Conservation (phyloP, 2,329 filamentous ascomycete genomes). For the Colletotrichum sp. region DNA sequence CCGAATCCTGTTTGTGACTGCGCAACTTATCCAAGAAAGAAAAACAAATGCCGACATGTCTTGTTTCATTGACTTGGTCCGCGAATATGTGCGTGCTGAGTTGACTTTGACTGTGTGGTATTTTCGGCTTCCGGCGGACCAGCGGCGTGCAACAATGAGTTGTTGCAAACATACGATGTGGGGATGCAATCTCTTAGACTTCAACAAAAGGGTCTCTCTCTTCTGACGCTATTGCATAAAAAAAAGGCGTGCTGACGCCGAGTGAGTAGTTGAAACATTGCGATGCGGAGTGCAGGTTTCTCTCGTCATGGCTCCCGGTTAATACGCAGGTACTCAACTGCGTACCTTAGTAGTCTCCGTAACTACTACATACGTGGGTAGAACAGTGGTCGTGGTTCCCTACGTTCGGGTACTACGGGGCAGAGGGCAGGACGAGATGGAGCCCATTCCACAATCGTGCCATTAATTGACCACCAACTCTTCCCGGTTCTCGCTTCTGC, state of each 20-base stretch:
- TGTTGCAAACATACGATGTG: not conserved
- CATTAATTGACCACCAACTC: not conserved
- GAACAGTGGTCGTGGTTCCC: not conserved
- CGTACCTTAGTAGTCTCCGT: not conserved
- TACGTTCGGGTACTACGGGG: not conserved
- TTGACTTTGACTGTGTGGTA: not conserved
- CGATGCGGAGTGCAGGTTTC: constrained; percentile 1
- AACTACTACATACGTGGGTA: not conserved
- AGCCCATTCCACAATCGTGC: constrained; percentile 1
- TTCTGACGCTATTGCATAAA: not conserved
- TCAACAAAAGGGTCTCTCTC: not conserved
- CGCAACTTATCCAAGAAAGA: not conserved
- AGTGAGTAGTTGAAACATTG: not conserved
- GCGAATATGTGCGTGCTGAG: not conserved
- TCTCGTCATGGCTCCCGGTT: not conserved
- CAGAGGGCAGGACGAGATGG: not conserved
- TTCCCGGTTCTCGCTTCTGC: not conserved
- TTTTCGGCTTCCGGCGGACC: not conserved
- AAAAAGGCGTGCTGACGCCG: not conserved
- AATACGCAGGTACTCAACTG: not conserved
- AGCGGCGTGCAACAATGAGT: not conserved
- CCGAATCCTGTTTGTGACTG: not conserved
- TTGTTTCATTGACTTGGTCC: constrained; percentile 2
- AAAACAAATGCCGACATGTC: not conserved
- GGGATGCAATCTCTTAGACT: not conserved